phyloP scores from a whole-genome alignment of 257 asterid genomes.

The Verbena officinalis region DNA sequence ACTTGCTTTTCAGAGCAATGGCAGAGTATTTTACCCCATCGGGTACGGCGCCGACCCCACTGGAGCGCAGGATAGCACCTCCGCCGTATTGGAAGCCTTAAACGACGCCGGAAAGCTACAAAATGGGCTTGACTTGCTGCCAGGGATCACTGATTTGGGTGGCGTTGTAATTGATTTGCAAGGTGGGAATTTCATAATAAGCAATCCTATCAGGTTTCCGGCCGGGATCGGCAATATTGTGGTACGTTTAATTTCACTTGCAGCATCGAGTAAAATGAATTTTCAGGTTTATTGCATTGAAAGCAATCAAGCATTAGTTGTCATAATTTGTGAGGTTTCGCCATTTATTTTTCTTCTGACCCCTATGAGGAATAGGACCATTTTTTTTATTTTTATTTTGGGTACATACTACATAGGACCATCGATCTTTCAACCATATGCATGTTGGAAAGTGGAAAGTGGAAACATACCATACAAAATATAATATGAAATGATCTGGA shows the following conservation, averaged over 20 bases:
- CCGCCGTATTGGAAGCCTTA: conserved; percentile 48
- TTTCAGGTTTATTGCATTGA: not conserved
- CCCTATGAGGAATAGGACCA: not conserved
- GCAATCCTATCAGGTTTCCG: conserved; percentile 53
- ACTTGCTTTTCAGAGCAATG: conserved; percentile 40
- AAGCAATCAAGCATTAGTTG: too few species aligned
- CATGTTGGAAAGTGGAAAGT: too few species aligned
- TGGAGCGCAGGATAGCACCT: conserved; percentile 51
- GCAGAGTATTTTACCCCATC: conserved; percentile 58
- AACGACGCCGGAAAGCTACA: conserved; percentile 41
- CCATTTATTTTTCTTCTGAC: not conserved
- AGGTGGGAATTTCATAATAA: conserved; percentile 55
- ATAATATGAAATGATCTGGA: too few species aligned
- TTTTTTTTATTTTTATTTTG: too few species aligned
- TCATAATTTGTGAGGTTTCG: not conserved
- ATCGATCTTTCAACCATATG: conserved; percentile 8
- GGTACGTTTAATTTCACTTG: conserved; percentile 32
- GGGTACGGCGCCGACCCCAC: conserved; percentile 72
- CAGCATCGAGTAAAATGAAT: not conserved
- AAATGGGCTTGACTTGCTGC: conserved; percentile 41
- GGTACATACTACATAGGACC: too few species aligned
- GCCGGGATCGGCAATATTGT: conserved; percentile 53
- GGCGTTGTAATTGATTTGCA: conserved; percentile 57
- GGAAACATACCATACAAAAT: too few species aligned
- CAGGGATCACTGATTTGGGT: conserved; percentile 66